phyloP scores from a whole-genome alignment of 306 rosid species.

The Sesbania bispinosa region DNA sequence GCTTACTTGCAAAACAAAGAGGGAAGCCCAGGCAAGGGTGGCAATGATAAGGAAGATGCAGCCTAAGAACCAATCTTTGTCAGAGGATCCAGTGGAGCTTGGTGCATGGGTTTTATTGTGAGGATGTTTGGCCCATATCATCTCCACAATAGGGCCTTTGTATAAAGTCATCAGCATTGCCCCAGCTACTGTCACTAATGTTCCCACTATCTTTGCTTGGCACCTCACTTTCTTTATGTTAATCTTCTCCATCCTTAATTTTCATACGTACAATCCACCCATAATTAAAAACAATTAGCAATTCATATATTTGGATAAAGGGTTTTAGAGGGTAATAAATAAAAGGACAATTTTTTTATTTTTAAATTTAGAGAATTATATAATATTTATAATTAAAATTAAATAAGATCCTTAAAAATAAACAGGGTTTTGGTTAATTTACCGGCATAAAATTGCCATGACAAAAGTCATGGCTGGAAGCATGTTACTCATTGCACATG shows the following conservation, averaged over 20 bases:
- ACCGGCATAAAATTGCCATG: conserved; percentile 74
- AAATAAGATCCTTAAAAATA: too few species aligned
- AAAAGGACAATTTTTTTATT: too few species aligned
- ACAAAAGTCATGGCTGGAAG: conserved; percentile 92
- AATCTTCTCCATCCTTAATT: conserved; percentile 96
- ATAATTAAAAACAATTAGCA: too few species aligned
- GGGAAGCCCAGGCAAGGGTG: conserved; percentile 92
- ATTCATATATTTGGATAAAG: too few species aligned
- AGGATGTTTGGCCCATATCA: conserved; percentile 81
- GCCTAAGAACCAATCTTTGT: conserved; percentile 66
- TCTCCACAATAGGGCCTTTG: conserved; percentile 70
- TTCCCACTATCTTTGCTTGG: conserved; percentile 84
- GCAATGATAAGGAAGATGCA: conserved; percentile 79
- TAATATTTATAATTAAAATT: too few species aligned
- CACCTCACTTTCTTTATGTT: conserved; percentile 66
- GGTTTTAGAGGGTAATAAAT: too few species aligned
- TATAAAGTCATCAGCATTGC: conserved; percentile 96
- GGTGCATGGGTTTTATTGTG: too few species aligned
- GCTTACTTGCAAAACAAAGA: conserved; percentile 85
- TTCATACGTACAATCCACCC: background rate
- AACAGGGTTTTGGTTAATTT: background rate
- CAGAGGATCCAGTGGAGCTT: conserved; percentile 23
- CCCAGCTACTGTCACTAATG: conserved; percentile 81
- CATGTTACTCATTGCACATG: conserved; percentile 91
- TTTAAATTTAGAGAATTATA: too few species aligned